Evolutionary conservation across 306 rosid genomes (phyloP), one percentile per base, ranked within the genome.

Genomic region (Albizia julibrissin): DNA sequence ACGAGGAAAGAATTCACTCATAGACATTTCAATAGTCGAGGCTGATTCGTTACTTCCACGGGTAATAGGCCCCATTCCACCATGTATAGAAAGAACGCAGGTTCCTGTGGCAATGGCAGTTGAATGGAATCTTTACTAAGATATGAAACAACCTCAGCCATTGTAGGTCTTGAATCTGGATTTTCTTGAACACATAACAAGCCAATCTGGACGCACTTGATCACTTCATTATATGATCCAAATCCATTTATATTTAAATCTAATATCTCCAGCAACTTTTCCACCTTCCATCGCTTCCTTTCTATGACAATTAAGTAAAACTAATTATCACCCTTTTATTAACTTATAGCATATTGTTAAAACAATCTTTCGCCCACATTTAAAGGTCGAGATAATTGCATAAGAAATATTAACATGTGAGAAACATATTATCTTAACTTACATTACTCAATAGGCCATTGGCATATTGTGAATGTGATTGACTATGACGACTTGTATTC

Each of bases 151-250:
- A 87, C 73, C 2, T 27, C 14, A 16, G 79, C 70, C 78, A 88
- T 88, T 1, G 85, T 34, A 12, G 87, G 91, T 22, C 88, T 68
- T 2, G 78, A 77, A 4, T 19, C 76, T 24, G 80, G 75, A 78
- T 76, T 69, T 54, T 87, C 87, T 31, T 87, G 84, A 74, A 75
- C 86, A 74, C 89, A 85, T 19, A 87, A 69, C 19, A 89, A 76
- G 3, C 89, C 90, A 7, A 89, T 82, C 2, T 87, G 83, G 24
- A 87, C 71, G 69, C 89, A 87, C 66, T 85, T 83, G 3, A 73
- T 49, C 22, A 87, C 84, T 87, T 87, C 91, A 18, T 18, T 47
- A 33, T 64, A 68, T 2, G 74, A 69, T 37, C 26, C 77, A 56
- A 82, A 72, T 11, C 62, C 66, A 44, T 29, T 22, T 10, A 89